Base-by-base conservation (phyloP, 2,329 filamentous ascomycete species). In the Fusarium mexicanum region DNA sequence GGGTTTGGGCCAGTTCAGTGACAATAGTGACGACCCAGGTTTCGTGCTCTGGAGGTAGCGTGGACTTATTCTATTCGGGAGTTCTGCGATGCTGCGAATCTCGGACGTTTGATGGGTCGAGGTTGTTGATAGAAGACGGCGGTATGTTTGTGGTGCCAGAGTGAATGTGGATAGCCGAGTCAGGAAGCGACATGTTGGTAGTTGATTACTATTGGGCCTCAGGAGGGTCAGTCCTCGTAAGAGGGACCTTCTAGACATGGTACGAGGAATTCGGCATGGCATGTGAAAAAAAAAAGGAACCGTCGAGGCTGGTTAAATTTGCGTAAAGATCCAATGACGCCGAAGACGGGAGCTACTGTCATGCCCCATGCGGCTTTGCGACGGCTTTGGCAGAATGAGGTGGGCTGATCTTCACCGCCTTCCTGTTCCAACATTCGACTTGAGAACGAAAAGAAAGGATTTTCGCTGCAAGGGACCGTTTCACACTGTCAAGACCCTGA, bases 1-100 rank as follows among this genome's bases (percentile, higher is more conserved):
- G 3, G 89, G 88, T 29, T 84, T 82, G 1, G 86, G 85, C 86
- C 86, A 89, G 77, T 87, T 86, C 3, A 91, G 81, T 4, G 88
- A 87, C 43, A 91, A 83, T 14, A 91, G 83, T 1, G 87, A 88
- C 16, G 87, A 88, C 6, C 84, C 85, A 18, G 85, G 83, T 73
- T 84, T 89, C 84, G 76, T 77, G 55, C 79, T 79, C 48, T 81
- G 81, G 9, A 84, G 74, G 48, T 83, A 84, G 9, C 81, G 80
- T 8, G 83, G 83, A 41, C 76, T 74, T 37, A 77, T 83, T 41
- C 83, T 80, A 29, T 77, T 67, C 18, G 83, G 83, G 12, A 84
- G 79, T 37, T 80, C 73, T 26, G 75, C 71, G 50, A 83, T 79
- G 74, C 81, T 82, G 47, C 75, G 77, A 46, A 80, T 73, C 16